Conservation (phyloP, 306 rosid genomes). For the Amphicarpaea edgeworthii region DNA sequence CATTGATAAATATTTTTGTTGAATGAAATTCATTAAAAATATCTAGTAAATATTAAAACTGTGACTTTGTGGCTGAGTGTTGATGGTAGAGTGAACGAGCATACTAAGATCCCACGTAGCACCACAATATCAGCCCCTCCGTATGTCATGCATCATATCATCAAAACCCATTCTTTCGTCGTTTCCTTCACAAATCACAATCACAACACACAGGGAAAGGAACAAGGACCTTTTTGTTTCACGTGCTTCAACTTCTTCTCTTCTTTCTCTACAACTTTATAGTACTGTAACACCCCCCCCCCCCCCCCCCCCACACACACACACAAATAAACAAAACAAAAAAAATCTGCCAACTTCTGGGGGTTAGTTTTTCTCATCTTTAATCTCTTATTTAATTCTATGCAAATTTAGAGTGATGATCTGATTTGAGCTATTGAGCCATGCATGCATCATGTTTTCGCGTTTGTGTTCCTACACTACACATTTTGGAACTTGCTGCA, state of each 20-base stretch:
- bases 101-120: background rate
- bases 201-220: background rate
- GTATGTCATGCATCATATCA: constrained; percentile 6
- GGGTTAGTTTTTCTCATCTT: constrained; percentile 38
- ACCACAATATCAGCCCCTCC: constrained; percentile 36
- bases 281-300: background rate
- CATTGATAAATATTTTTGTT: no score
- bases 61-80: no score
- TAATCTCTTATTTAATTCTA: no score
- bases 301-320: no score
- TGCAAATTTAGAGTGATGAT: background rate
- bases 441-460: constrained; percentile 2
- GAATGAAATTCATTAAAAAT: no score
- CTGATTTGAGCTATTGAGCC: background rate
- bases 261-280: constrained; percentile 23
- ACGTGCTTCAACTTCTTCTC: constrained; percentile 23
- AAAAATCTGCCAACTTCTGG: constrained; percentile 10
- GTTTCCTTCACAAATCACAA: constrained; percentile 23
- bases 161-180: background rate
- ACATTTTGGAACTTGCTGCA: constrained; percentile 14
- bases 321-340: background rate
- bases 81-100: no score
- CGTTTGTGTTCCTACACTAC: background rate
- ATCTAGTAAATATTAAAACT: no score
- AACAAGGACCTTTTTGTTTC: constrained; percentile 21